Evolutionary conservation across 805 yeast species (phyloP), one percentile per base, ranked within the genome.

Genomic region (Komagataella pastoris): DNA sequence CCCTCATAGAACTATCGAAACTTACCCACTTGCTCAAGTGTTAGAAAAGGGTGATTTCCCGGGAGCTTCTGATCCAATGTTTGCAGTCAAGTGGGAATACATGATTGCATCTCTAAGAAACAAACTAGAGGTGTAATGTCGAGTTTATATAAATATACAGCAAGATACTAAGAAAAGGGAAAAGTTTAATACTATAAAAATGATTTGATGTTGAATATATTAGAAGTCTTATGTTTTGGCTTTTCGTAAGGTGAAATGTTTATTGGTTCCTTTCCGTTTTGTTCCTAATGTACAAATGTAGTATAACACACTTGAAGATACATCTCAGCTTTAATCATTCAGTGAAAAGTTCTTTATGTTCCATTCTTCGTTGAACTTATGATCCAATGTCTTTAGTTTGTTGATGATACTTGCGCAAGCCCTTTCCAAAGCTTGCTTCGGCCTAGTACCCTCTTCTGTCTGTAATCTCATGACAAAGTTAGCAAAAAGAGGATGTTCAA

Each of bases 401-500:
- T 81, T 78, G 57, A 93, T 88, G 53, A 93, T 76, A 48, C 83
- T 73, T 55, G 87, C 79, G 66, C 97, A 90, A 2, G 99, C 98
- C 59, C 85, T 87, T 61, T 79, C 85, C 61, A 93, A 74, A 1
- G 98, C 98, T 54, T 84, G 88, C 61, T 83, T 80, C 30, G 99
- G 99, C 45, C 88, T 77, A 65, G 89, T 89, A 50, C 93, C 96
- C 58, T 93, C 98, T 60, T 88, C 96, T 0, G 98, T 91, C 67
- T 93, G 99, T 44, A 93, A 78, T 69, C 99, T 81, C 81, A 93
- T 80, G 48, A 91, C 82, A 61, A 93, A 93, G 65, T 87, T 88
- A 45, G 99, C 97, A 68, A 93, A 93, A 57, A 93, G 73, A 7
- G 99, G 99, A 70, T 93, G 99, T 69, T 93, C 98, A 47, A 93